A percentile compares a stretch with the other conserved stretches of the same genome.
Evolutionary conservation across 2,329 filamentous ascomycete genomes (phyloP).

Genomic region (Fusarium torulosum): DNA sequence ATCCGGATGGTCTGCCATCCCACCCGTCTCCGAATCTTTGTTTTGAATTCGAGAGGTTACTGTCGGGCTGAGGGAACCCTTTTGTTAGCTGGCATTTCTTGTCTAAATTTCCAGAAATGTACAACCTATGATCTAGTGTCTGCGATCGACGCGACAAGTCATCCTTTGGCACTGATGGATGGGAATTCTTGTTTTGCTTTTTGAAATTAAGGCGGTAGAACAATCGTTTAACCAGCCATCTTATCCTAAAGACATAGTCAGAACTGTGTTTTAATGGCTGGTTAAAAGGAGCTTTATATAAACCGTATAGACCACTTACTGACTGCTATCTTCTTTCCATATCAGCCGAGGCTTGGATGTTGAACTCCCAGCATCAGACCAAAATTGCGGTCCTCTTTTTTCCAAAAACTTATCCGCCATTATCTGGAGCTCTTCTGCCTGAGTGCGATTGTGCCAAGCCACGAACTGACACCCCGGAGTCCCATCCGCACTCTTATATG

Average conservation of each 20-base stretch:
- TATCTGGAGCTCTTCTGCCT: neutral
- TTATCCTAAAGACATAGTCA: neutral
- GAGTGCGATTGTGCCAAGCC: neutral
- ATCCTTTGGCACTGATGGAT: neutral
- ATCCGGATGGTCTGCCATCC: neutral
- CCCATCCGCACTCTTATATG: rapidly evolving
- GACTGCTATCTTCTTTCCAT: neutral
- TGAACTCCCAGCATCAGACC: neutral
- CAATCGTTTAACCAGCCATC: neutral
- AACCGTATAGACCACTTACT: rapidly evolving
- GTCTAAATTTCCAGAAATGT: rapidly evolving
- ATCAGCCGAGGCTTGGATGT: neutral
- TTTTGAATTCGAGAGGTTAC: rapidly evolving
- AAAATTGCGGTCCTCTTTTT: neutral
- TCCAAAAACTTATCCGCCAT: constrained; percentile 1
- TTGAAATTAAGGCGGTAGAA: constrained; percentile 7
- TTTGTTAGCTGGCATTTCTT: neutral
- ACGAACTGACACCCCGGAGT: neutral
- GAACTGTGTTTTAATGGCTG: neutral
- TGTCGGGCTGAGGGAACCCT: neutral
- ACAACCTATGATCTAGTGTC: neutral
- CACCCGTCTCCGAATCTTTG: neutral
- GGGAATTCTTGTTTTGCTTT: neutral
- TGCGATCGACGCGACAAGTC: neutral
- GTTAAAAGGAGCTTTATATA: neutral